phyloP scores from a whole-genome alignment of 257 asterid genomes.

The Phtheirospermum japonicum region DNA sequence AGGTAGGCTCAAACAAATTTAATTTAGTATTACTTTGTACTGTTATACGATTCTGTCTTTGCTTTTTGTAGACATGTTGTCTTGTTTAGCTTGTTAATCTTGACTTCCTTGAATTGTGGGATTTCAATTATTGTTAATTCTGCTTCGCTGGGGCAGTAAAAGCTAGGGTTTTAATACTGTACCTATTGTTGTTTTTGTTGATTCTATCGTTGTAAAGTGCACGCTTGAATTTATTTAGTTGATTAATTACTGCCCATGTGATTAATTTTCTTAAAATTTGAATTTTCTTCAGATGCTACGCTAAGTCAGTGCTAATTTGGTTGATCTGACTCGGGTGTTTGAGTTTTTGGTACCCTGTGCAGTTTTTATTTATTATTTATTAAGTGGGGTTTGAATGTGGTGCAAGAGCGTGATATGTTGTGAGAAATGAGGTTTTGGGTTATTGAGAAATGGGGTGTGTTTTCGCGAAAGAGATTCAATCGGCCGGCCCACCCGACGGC shows the following conservation, averaged over 20 bases:
- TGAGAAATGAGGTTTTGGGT: constrained; percentile 72
- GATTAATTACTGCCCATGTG: no score
- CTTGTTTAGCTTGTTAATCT: constrained; percentile 34
- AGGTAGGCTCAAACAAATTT: constrained; percentile 35
- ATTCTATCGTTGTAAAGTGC: no score
- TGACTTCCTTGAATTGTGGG: constrained; percentile 62
- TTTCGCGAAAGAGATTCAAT: constrained; percentile 68
- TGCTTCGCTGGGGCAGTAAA: constrained; percentile 43
- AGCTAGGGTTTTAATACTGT: constrained; percentile 55
- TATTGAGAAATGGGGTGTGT: constrained; percentile 82
- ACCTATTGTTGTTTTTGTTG: no score
- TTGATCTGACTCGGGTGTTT: constrained; percentile 30
- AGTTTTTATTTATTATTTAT: no score
- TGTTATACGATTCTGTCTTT: constrained; percentile 22
- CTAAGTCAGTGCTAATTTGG: constrained; percentile 16
- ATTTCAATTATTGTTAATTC: constrained; percentile 41
- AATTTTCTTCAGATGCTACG: constrained; percentile 20
- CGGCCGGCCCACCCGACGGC: constrained; percentile 49
- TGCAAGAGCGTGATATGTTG: constrained; percentile 38
- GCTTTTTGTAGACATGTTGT: constrained; percentile 32
- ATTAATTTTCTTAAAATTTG: constrained; percentile 24
- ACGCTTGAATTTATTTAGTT: no score
- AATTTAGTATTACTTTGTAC: constrained; percentile 21
- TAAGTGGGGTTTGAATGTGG: constrained; percentile 51
- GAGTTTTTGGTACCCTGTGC: no score